Conservation (phyloP, 2,329 filamentous ascomycete species). For the Ceratocystis cacaofunesta region DNA sequence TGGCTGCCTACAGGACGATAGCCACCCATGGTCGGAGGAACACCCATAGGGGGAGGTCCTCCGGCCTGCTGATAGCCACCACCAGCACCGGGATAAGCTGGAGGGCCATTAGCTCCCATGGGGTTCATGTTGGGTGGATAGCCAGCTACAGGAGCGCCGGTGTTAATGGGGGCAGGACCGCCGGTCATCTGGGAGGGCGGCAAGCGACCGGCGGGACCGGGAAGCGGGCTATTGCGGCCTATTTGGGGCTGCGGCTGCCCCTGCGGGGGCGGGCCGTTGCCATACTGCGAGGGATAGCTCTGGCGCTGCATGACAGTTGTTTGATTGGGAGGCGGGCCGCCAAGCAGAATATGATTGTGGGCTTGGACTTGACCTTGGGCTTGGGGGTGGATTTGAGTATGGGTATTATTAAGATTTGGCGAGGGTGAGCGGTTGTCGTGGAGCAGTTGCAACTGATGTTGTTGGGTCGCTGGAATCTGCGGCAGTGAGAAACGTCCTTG, state of each 20-base stretch:
- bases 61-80: constrained; percentile 28
- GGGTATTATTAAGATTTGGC: constrained; percentile 32
- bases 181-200: constrained; percentile 47
- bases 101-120: constrained; percentile 28
- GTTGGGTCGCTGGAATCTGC: constrained; percentile 6
- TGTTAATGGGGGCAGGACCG: constrained; percentile 53
- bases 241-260: constrained; percentile 19
- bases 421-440: constrained; percentile 9
- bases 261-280: constrained; percentile 5
- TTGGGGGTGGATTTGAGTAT: neutral
- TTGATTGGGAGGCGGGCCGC: constrained; percentile 18
- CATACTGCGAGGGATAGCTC: constrained; percentile 23
- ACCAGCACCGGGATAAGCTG: constrained; percentile 32
- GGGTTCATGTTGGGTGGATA: constrained; percentile 42
- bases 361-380: neutral
- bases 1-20: constrained; percentile 22
- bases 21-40: constrained; percentile 4
- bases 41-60: constrained; percentile 19
- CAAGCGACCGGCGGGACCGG: constrained; percentile 36
- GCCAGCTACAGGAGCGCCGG: constrained; percentile 41
- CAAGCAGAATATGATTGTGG: neutral
- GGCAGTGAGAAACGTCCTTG: constrained; percentile 10
- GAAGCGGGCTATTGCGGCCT: constrained; percentile 40
- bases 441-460: constrained; percentile 11
- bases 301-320: constrained; percentile 47